Evolutionary conservation across 140 eudicot genomes (phyloP).

Genomic region (Senecio squalidus): DNA sequence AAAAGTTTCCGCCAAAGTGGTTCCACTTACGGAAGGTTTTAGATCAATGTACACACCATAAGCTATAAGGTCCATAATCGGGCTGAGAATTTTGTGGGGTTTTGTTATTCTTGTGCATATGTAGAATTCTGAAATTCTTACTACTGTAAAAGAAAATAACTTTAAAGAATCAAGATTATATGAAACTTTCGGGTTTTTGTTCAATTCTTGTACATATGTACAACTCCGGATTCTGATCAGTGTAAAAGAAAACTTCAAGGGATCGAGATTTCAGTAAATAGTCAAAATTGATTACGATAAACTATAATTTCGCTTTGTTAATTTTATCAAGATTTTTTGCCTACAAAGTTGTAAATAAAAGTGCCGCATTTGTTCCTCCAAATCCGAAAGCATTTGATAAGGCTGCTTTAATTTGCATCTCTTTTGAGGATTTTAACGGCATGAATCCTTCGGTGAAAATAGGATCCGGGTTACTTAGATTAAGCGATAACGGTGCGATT

Average conservation of each 20-base stretch:
- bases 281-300: constrained; percentile 12
- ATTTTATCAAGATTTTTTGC: constrained; percentile 1
- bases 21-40: constrained; percentile 87
- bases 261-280: constrained; percentile 12
- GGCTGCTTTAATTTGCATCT: constrained; percentile 66
- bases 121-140: constrained; percentile 4
- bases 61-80: neutral
- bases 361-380: constrained; percentile 89
- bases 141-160: neutral
- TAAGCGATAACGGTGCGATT: constrained; percentile 76
- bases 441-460: constrained; percentile 53
- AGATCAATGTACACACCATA: constrained; percentile 48
- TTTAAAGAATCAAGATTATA: neutral
- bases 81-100: constrained; percentile 6
- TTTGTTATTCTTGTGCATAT: constrained; percentile 19
- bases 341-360: constrained; percentile 44
- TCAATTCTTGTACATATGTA: neutral
- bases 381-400: constrained; percentile 93
- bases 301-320: neutral
- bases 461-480: constrained; percentile 74
- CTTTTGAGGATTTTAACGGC: constrained; percentile 61
- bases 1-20: constrained; percentile 71
- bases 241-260: constrained; percentile 3
- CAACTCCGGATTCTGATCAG: constrained; percentile 1
- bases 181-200: neutral